phyloP scores from a whole-genome alignment of 441 rosid species.

The Melastoma candidum region DNA sequence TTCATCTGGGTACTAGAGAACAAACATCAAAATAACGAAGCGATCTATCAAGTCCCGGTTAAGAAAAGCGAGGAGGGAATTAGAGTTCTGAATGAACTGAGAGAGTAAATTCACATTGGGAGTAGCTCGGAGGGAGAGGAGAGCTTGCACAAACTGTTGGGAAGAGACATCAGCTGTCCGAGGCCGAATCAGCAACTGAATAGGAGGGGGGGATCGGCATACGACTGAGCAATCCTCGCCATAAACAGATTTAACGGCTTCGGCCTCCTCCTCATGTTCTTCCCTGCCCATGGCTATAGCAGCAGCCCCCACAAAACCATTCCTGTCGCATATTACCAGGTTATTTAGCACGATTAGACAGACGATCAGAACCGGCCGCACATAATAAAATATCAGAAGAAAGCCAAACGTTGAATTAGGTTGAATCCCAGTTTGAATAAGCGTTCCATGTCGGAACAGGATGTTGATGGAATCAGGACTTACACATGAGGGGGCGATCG shows the following conservation, averaged over 20 bases:
- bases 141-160: conserved; percentile 43
- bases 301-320: no score
- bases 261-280: conserved; percentile 50
- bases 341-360: no score
- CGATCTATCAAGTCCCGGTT: no score
- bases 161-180: conserved; percentile 87
- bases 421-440: no score
- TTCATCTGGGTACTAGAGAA: conserved; percentile 54
- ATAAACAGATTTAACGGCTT: conserved; percentile 69
- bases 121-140: not conserved
- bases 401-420: no score
- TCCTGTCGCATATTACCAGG: no score
- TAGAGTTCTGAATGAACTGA: not conserved
- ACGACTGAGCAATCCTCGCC: conserved; percentile 58
- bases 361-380: no score
- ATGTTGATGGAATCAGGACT: no score
- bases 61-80: not conserved
- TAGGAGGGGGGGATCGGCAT: conserved; percentile 53
- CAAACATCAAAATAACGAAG: not conserved
- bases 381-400: no score
- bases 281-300: not conserved
- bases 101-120: not conserved
- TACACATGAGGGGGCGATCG: no score
- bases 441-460: no score
- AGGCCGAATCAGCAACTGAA: conserved; percentile 57